A percentile compares a stretch with the other conserved stretches of the same genome.
Conservation (phyloP, 495 filamentous ascomycete genomes). For the Aspergillus ellipticus region DNA sequence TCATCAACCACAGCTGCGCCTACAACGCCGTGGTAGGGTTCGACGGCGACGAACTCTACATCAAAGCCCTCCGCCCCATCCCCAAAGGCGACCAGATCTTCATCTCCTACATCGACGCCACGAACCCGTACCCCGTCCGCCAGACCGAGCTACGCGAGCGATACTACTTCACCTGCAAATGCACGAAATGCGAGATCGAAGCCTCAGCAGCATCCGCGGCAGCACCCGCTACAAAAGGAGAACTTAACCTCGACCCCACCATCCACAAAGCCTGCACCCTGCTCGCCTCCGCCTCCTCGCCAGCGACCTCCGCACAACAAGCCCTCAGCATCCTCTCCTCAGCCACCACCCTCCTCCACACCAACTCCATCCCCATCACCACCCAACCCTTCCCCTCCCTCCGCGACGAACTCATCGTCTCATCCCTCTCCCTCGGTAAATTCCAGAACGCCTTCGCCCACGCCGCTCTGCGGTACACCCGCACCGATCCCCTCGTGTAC, state of each 20-base stretch:
- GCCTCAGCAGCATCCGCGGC: conserved; percentile 5
- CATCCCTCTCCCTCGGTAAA: conserved; percentile 24
- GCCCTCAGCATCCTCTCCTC: conserved; percentile 27
- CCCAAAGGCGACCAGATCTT: conserved; percentile 57
- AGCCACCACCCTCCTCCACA: conserved; percentile 18
- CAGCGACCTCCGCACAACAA: conserved; percentile 20
- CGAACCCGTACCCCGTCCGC: conserved; percentile 43
- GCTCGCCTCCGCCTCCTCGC: background rate
- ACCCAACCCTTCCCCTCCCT: conserved; percentile 40
- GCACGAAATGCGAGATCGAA: conserved; percentile 47
- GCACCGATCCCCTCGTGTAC: conserved; percentile 38
- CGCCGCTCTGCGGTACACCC: conserved; percentile 34
- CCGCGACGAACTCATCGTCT: conserved; percentile 36
- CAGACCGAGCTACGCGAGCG: conserved; percentile 50
- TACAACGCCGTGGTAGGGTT: conserved; percentile 65
- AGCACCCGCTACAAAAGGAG: background rate
- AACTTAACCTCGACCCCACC: background rate
- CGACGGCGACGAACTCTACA: conserved; percentile 45
- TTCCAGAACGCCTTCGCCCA: conserved; percentile 36
- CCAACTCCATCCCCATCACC: conserved; percentile 31
- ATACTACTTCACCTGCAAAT: conserved; percentile 66
- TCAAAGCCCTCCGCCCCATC: conserved; percentile 47
- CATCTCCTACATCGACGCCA: conserved; percentile 66
- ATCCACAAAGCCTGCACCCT: background rate
- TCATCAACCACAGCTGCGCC: conserved; percentile 69